These are phyloP conservation scores for Diaporthe caulivora DNA, from an alignment of 2,329 filamentous ascomycete species.

Conservation along the genomic window DNA sequence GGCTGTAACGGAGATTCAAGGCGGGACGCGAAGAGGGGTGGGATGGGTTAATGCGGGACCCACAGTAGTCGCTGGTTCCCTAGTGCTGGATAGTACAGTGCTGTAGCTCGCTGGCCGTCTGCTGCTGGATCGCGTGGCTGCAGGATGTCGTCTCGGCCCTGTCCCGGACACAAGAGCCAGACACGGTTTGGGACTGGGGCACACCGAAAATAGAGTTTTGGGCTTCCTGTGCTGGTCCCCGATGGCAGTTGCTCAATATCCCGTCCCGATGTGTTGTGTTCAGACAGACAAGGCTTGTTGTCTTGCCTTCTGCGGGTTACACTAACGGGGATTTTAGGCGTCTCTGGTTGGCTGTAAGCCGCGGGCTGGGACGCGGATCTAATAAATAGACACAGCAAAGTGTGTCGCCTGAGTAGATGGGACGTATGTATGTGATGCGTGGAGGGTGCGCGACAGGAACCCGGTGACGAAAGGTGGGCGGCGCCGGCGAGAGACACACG, in stretches of 20 bases:
- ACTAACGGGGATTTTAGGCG: conserved; percentile 34
- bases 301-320: conserved; percentile 39
- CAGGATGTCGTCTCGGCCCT: conserved; percentile 42
- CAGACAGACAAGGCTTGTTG: conserved; percentile 37
- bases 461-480: conserved; percentile 25
- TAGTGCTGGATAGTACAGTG: conserved; percentile 42
- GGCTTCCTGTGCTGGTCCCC: conserved; percentile 25
- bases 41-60: conserved; percentile 55
- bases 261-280: conserved; percentile 35
- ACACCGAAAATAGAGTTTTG: conserved; percentile 35
- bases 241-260: conserved; percentile 34
- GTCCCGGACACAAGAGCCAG: conserved; percentile 34
- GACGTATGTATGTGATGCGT: background rate
- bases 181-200: conserved; percentile 33
- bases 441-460: conserved; percentile 23
- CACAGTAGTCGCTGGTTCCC: conserved; percentile 44
- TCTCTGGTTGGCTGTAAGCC: conserved; percentile 35
- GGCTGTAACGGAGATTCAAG: conserved; percentile 45
- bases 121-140: conserved; percentile 49
- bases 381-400: conserved; percentile 22
- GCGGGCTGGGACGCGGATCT: conserved; percentile 26
- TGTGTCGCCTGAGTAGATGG: conserved; percentile 6
- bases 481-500: conserved; percentile 35
- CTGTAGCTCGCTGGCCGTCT: conserved; percentile 37
- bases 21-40: conserved; percentile 44